A percentile compares a stretch with the other conserved stretches of the same genome.
Evolutionary conservation across 139 green algal species (phyloP).

Genomic region (Ulvella scutata): DNA sequence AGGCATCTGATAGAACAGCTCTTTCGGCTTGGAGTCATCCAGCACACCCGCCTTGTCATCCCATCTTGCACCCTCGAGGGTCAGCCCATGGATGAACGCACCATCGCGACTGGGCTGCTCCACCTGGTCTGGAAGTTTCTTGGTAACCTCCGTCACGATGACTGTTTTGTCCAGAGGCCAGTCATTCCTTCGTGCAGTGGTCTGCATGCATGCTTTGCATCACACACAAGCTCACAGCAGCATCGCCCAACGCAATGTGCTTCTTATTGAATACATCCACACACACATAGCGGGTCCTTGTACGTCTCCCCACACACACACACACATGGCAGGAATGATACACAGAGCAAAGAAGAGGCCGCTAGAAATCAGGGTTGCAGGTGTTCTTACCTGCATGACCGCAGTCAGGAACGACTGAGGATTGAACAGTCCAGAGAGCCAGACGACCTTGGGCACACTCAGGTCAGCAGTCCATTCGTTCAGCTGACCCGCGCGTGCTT

Average conservation of each 20-base stretch:
- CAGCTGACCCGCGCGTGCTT: conserved; percentile 59
- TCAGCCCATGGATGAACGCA: conserved; percentile 73
- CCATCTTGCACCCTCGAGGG: conserved; percentile 80
- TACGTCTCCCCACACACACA: too few species aligned
- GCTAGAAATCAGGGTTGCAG: too few species aligned
- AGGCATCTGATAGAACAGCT: conserved; percentile 76
- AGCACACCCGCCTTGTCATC: conserved; percentile 72
- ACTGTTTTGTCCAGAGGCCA: conserved; percentile 80
- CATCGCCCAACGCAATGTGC: too few species aligned
- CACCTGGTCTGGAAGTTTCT: conserved; percentile 67
- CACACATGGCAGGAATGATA: too few species aligned
- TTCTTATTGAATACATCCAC: too few species aligned
- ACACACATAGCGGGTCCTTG: too few species aligned
- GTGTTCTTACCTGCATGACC: too few species aligned
- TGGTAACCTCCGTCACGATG: conserved; percentile 66
- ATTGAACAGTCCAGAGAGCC: conserved; percentile 81
- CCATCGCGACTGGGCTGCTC: conserved; percentile 66
- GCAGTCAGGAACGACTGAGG: conserved; percentile 86
- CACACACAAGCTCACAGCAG: too few species aligned
- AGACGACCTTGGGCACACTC: conserved; percentile 61
- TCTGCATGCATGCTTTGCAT: too few species aligned
- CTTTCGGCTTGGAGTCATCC: conserved; percentile 70
- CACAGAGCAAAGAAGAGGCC: too few species aligned
- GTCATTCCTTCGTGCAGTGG: conserved; percentile 71
- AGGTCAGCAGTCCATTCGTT: conserved; percentile 69